A percentile compares a stretch with the other conserved stretches of the same genome.
phyloP scores from a whole-genome alignment of 306 rosid species.

The Sicyos edulis region DNA sequence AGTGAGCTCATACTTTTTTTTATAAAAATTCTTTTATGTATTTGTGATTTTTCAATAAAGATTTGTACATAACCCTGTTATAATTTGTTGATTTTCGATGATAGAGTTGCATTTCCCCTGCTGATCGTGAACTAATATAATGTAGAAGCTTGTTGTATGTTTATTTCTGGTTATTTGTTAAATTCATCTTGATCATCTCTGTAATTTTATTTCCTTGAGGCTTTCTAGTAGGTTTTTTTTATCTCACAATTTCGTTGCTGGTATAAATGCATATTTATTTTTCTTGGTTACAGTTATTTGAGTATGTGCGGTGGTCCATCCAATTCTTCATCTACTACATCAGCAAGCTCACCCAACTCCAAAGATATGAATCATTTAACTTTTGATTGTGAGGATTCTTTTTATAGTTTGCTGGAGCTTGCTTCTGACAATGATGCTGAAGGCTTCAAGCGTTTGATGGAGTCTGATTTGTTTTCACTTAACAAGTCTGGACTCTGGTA shows the following conservation, averaged over 20 bases:
- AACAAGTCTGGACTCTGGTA: conserved; percentile 68
- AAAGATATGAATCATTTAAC: conserved; percentile 52
- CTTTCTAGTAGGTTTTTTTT: neutral
- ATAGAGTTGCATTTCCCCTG: neutral
- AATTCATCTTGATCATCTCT: neutral
- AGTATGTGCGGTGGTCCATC: conserved; percentile 67
- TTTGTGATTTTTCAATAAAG: neutral
- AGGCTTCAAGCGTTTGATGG: conserved; percentile 48
- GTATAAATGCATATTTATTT: neutral
- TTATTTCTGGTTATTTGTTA: neutral
- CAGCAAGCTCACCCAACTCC: conserved; percentile 35
- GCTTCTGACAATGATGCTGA: conserved; percentile 79
- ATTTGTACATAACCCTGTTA: neutral
- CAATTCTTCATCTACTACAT: conserved; percentile 29
- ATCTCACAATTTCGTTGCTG: neutral
- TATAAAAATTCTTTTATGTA: neutral
- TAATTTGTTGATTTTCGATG: neutral
- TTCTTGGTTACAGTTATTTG: neutral
- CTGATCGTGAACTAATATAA: neutral
- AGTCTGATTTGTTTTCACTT: conserved; percentile 37
- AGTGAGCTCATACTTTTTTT: neutral
- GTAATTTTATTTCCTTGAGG: neutral
- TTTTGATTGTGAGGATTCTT: conserved; percentile 54
- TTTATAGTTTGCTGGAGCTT: conserved; percentile 53
- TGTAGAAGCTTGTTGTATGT: neutral